A percentile compares a stretch with the other conserved stretches of the same genome.
Evolutionary conservation across 148 eudicot genomes (phyloP).

Genomic region (Nepenthes mirabilis): DNA sequence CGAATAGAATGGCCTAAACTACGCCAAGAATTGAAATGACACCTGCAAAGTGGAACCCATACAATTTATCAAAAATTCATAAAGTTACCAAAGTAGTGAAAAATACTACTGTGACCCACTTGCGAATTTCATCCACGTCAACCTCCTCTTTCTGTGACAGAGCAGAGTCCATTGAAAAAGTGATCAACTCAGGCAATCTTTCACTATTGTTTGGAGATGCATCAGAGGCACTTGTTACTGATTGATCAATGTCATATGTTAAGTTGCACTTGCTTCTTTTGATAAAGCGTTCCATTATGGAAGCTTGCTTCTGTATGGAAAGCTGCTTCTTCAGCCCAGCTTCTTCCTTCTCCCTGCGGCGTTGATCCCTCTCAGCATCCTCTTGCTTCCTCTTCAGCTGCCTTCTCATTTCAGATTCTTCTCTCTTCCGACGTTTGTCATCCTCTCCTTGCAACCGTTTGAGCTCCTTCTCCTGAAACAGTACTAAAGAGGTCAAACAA

Average conservation of each 20-base stretch:
- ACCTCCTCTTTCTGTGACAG: constrained; percentile 30
- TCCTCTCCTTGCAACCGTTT: constrained; percentile 78
- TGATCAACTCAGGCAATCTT: constrained; percentile 24
- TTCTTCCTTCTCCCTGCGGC: constrained; percentile 79
- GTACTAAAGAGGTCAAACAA: neutral
- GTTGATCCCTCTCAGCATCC: constrained; percentile 72
- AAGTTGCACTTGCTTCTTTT: constrained; percentile 39
- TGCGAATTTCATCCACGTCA: constrained; percentile 41
- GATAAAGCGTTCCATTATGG: constrained; percentile 84
- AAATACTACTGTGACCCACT: constrained; percentile 20
- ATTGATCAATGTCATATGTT: constrained; percentile 20
- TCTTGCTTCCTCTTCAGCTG: constrained; percentile 69
- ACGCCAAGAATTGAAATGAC: constrained; percentile 62
- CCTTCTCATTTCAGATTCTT: constrained; percentile 52
- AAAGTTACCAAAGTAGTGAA: neutral
- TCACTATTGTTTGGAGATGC: constrained; percentile 8
- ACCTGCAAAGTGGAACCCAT: constrained; percentile 32
- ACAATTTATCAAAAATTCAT: constrained; percentile 1
- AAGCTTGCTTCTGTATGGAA: constrained; percentile 72
- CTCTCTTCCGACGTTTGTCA: constrained; percentile 65
- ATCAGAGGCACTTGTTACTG: constrained; percentile 16
- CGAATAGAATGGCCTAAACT: constrained; percentile 35
- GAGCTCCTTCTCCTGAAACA: constrained; percentile 66
- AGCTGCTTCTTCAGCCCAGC: constrained; percentile 65
- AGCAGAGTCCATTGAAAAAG: constrained; percentile 55